These are phyloP conservation scores for Pseudofabraea citricarpa DNA, from an alignment of 2,329 filamentous ascomycete species.

Conservation along the genomic window DNA sequence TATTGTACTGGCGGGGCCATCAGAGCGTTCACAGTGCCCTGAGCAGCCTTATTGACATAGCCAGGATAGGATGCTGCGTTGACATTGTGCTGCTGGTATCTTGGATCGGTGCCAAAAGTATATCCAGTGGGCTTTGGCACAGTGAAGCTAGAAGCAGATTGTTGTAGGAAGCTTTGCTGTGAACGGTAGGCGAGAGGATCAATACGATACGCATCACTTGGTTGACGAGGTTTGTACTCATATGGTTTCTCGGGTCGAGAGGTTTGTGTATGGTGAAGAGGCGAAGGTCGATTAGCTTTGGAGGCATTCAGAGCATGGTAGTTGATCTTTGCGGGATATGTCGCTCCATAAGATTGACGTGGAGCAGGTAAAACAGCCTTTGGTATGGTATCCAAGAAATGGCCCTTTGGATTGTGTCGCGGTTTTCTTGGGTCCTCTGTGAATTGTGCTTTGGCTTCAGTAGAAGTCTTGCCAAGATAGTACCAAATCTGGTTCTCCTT, in stretches of 20 bases:
- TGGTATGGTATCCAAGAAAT: constrained; percentile 67
- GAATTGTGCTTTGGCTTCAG: constrained; percentile 86
- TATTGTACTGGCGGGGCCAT: constrained; percentile 4
- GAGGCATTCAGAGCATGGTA: constrained; percentile 19
- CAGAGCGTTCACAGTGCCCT: background rate
- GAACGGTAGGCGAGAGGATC: constrained; percentile 27
- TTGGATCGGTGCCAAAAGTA: constrained; percentile 26
- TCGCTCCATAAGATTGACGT: constrained; percentile 29
- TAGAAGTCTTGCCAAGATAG: constrained; percentile 81
- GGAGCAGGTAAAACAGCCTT: constrained; percentile 41
- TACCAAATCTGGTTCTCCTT: constrained; percentile 79
- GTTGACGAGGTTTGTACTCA: constrained; percentile 42
- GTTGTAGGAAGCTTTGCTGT: constrained; percentile 28
- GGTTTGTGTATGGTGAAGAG: constrained; percentile 22
- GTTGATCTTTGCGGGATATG: constrained; percentile 21
- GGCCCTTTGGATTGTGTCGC: constrained; percentile 63
- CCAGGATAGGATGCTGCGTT: background rate
- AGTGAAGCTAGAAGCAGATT: constrained; percentile 10
- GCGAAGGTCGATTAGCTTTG: constrained; percentile 25
- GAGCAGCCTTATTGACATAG: background rate
- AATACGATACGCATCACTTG: constrained; percentile 20
- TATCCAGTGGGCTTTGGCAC: constrained; percentile 14
- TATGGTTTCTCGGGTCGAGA: constrained; percentile 42
- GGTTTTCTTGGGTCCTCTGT: constrained; percentile 65
- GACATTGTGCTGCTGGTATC: constrained; percentile 11